Evolutionary conservation across 306 rosid species (phyloP), one percentile per base, ranked within the genome.

Genomic region (Phaseolus lunatus): DNA sequence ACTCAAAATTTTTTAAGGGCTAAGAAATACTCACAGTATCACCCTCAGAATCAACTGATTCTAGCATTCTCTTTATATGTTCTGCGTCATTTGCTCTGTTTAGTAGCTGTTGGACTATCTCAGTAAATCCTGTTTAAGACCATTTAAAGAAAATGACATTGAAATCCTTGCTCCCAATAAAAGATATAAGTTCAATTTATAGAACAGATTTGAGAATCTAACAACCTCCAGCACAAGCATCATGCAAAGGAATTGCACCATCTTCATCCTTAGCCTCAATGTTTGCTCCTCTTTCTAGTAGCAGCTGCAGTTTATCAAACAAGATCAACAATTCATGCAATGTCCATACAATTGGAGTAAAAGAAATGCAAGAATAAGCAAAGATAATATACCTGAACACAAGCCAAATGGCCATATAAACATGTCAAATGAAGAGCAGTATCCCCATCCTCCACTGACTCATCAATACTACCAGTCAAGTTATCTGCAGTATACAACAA

Each of bases 151-250:
- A 70, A 61, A 37, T 8, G 24, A 22, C 16, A 37, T 77, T 13
- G 68, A 26, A 47, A 71, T 72, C 16, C 7, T 7, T 27, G 18
- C 11, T 39, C 45, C 26, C 69, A 9, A n/a, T 3, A 52, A 13
- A 64, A 23, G 20, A 72, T 10, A 4, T 3, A 2, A 39, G n/a
- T 58, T 52, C 15, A 53, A 48, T 23, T 47, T 23, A 39, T 8
- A 23, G 15, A 48, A 56, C 5, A 15, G 53, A 47, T 49, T 48
- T 62, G 26, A 67, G 57, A n/a, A 18, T 70, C 33, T 70, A 33
- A 68, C 70, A 72, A 95, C 98, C 97, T 78, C 98, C 97, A 9
- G 99, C 99, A 66, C 97, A 92, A 75, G 97, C 97, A 89, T 95
- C 97, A 15, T 95, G 97, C 31, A 92, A 78, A 81, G 98, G 96